phyloP scores from a whole-genome alignment of 2,329 filamentous ascomycete species.

The Fusarium nygamai region DNA sequence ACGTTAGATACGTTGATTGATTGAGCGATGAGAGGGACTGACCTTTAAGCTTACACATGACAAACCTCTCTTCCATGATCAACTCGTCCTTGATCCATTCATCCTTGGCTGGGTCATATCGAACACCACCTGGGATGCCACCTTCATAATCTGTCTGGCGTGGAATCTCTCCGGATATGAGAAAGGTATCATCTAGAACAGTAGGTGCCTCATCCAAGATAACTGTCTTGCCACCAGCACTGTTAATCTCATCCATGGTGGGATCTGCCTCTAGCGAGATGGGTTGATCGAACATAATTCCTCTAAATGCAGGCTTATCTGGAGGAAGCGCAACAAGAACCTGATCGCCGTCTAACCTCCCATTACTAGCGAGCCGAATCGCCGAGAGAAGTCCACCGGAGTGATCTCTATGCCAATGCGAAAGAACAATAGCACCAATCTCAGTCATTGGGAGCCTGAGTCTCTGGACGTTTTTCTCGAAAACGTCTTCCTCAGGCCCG shows the following conservation, averaged over 20 bases:
- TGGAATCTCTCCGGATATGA: not conserved
- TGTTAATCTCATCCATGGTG: not conserved
- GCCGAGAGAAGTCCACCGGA: not conserved
- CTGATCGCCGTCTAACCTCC: not conserved
- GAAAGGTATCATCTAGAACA: not conserved
- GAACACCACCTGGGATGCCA: not conserved
- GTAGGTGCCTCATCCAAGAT: not conserved
- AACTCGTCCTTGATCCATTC: not conserved
- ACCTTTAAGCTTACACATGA: not conserved
- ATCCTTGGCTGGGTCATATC: not conserved
- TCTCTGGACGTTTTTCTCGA: not conserved
- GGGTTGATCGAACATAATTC: not conserved
- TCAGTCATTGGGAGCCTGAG: not conserved
- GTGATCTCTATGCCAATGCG: not conserved
- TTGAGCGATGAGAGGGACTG: rapidly evolving
- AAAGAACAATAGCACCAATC: not conserved
- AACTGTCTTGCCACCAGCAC: not conserved
- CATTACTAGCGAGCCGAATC: not conserved
- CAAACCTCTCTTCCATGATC: not conserved
- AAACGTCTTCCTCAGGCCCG: not conserved
- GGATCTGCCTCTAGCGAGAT: not conserved
- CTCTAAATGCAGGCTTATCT: not conserved
- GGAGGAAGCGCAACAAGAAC: not conserved
- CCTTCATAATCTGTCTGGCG: not conserved
- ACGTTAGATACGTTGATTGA: not conserved